These are phyloP conservation scores for Fraxinus ornus DNA, from an alignment of 305 asterid species.

Conservation along the genomic window DNA sequence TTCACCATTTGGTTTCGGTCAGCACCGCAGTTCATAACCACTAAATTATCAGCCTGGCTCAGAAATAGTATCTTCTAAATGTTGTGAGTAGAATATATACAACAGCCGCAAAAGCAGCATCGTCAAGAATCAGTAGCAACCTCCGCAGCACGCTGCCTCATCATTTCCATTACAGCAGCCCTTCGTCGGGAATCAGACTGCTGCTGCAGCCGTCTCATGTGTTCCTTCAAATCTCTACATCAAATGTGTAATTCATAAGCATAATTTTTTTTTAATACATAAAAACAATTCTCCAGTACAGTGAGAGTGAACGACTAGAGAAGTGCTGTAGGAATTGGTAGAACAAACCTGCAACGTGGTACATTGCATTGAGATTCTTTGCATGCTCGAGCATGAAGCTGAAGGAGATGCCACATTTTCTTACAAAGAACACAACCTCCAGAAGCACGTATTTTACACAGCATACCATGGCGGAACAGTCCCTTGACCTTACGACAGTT, in stretches of 20 bases:
- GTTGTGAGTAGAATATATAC: slow-evolving; percentile 27
- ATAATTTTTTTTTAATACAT: too few relatives aligned
- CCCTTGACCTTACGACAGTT: slow-evolving; percentile 94
- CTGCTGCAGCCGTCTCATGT: slow-evolving; percentile 53
- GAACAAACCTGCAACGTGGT: slow-evolving; percentile 86
- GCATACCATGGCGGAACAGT: slow-evolving; percentile 91
- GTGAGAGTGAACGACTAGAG: not conserved
- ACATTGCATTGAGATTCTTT: slow-evolving; percentile 83
- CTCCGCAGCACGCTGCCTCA: slow-evolving; percentile 68
- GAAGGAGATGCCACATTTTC: slow-evolving; percentile 98
- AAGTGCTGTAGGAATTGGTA: not conserved
- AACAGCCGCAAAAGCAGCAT: not conserved
- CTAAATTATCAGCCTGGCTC: slow-evolving; percentile 24
- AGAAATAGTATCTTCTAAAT: slow-evolving; percentile 18
- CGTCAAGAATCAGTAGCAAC: not conserved
- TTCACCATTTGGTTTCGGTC: slow-evolving; percentile 16
- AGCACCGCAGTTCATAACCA: slow-evolving; percentile 16
- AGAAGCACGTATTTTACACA: slow-evolving; percentile 75
- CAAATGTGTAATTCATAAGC: not conserved
- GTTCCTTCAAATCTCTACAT: slow-evolving; percentile 57
- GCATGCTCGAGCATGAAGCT: slow-evolving; percentile 92
- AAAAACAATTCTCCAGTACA: not conserved
- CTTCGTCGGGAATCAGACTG: slow-evolving; percentile 65
- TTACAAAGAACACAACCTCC: slow-evolving; percentile 90
- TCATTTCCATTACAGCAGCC: slow-evolving; percentile 76